These are phyloP conservation scores for Cymodocea nodosa DNA, from an alignment of 116 monocot species.

Conservation along the genomic window DNA sequence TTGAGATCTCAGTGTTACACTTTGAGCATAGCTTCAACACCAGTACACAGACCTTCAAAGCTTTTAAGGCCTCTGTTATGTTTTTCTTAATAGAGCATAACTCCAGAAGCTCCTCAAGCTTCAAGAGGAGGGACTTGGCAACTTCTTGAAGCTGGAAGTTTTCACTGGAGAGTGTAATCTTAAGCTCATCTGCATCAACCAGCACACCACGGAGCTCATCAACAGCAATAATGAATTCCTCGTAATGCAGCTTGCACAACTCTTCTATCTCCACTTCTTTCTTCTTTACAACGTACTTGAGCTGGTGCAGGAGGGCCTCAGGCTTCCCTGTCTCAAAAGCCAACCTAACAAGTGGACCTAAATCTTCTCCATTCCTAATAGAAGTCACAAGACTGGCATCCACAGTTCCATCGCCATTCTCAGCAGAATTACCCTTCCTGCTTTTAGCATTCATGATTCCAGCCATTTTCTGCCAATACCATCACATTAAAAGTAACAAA, in stretches of 20 bases:
- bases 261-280: conserved; percentile 95
- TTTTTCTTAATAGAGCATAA: conserved; percentile 60
- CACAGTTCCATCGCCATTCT: conserved; percentile 31
- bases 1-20: conserved; percentile 46
- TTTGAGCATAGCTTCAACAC: conserved; percentile 41
- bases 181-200: conserved; percentile 81
- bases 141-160: conserved; percentile 61
- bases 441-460: conserved; percentile 1
- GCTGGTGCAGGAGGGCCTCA: conserved; percentile 61
- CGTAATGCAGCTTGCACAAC: conserved; percentile 85
- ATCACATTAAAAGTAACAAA: too few species aligned
- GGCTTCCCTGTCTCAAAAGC: conserved; percentile 81
- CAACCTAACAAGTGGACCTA: conserved; percentile 51
- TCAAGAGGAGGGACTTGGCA: conserved; percentile 36
- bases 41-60: conserved; percentile 44
- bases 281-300: conserved; percentile 53
- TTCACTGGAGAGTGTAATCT: conserved; percentile 45
- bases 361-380: conserved; percentile 71
- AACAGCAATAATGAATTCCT: conserved; percentile 82
- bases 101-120: conserved; percentile 66
- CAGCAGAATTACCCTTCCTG: conserved; percentile 3
- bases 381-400: conserved; percentile 35
- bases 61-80: conserved; percentile 38
- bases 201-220: conserved; percentile 87
- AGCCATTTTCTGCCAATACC: not conserved